Evolutionary conservation across 2,329 filamentous ascomycete species (phyloP).

Genomic region (Cyphellophora attinorum): DNA sequence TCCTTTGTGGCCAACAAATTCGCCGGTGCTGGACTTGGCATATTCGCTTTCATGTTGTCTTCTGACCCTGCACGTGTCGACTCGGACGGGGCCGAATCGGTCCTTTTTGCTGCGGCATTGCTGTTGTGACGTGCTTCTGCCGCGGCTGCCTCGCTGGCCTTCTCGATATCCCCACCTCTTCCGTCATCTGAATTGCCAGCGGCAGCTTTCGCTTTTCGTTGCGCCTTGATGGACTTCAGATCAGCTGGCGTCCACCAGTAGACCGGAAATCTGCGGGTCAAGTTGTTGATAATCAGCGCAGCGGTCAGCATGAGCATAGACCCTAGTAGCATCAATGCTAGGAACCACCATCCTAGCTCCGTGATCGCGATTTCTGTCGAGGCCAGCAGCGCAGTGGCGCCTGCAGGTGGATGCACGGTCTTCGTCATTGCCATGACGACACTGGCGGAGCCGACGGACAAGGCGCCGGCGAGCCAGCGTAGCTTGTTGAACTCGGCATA

Average conservation of each 20-base stretch:
- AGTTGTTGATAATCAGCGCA: slow-evolving; percentile 59
- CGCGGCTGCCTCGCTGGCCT: neutral
- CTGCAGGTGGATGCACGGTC: slow-evolving; percentile 64
- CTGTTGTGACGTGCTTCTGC: too few relatives aligned
- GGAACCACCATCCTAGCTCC: slow-evolving; percentile 57
- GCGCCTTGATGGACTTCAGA: slow-evolving; percentile 3
- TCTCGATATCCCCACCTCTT: neutral
- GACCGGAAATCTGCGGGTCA: slow-evolving; percentile 55
- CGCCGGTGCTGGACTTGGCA: too few relatives aligned
- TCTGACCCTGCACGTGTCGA: too few relatives aligned
- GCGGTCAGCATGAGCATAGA: slow-evolving; percentile 51
- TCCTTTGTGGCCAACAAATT: neutral
- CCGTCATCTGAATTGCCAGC: neutral
- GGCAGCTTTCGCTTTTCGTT: neutral
- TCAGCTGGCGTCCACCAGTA: slow-evolving; percentile 47
- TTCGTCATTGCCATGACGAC: slow-evolving; percentile 60
- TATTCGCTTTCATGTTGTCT: too few relatives aligned
- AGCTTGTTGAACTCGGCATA: slow-evolving; percentile 35
- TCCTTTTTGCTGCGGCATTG: too few relatives aligned
- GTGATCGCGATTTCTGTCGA: slow-evolving; percentile 48
- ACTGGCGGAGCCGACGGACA: slow-evolving; percentile 56
- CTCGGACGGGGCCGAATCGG: too few relatives aligned
- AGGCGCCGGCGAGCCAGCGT: slow-evolving; percentile 55
- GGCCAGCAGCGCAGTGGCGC: slow-evolving; percentile 62
- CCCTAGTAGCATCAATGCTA: slow-evolving; percentile 55